Conservation (phyloP, 192 early-diverging fungal species). For the Chytriomyces sp. region DNA sequence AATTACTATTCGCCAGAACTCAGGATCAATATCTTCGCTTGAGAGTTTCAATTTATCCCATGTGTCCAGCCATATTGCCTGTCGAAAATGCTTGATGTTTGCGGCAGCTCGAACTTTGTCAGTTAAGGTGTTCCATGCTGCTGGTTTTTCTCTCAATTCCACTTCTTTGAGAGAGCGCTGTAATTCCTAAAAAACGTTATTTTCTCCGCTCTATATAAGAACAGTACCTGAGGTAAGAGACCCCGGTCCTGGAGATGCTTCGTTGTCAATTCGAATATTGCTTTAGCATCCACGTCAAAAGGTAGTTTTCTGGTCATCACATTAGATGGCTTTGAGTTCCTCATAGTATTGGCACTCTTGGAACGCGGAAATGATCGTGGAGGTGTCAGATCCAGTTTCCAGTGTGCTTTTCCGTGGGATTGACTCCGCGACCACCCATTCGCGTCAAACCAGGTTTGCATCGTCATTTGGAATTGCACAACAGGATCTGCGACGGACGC, state of each 20-base stretch:
- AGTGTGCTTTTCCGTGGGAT: too few relatives aligned
- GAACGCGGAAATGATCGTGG: not conserved
- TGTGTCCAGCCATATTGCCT: not conserved
- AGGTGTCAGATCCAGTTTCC: too few relatives aligned
- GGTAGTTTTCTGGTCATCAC: not conserved
- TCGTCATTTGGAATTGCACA: too few relatives aligned
- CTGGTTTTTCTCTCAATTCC: not conserved
- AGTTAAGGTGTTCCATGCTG: not conserved
- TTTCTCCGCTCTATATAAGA: not conserved
- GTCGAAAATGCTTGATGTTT: not conserved
- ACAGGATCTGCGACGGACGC: too few relatives aligned
- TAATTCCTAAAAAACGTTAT: not conserved
- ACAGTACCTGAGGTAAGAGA: not conserved
- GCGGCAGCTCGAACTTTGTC: not conserved
- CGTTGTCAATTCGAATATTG: not conserved
- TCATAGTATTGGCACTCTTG: not conserved
- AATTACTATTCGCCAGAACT: not conserved
- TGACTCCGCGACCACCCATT: too few relatives aligned
- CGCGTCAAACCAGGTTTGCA: too few relatives aligned
- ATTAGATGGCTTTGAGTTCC: not conserved
- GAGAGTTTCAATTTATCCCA: not conserved
- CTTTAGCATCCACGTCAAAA: not conserved
- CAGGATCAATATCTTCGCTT: slow-evolving; percentile 2
- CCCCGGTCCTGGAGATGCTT: too few relatives aligned
- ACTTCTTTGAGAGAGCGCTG: not conserved